phyloP scores from a whole-genome alignment of 345 rosid genomes.

The Eucalyptus marginata region DNA sequence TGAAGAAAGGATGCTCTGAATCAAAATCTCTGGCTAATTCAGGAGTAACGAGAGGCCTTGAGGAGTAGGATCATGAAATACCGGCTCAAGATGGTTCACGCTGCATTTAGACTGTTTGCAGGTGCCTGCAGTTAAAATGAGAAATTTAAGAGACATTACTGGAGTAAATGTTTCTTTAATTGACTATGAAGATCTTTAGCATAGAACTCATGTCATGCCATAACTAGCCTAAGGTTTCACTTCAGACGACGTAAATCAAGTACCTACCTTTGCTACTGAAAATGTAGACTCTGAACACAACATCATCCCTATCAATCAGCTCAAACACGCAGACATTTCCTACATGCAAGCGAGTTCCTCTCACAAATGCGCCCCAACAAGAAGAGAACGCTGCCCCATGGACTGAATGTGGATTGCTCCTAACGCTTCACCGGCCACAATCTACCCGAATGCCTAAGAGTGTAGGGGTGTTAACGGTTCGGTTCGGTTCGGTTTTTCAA shows the following conservation, averaged over 20 bases:
- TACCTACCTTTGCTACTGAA: background rate
- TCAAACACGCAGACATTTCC: background rate
- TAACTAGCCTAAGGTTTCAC: background rate
- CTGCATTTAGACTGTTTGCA: background rate
- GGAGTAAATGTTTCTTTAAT: background rate
- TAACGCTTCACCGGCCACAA: background rate
- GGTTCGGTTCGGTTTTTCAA: too few relatives aligned
- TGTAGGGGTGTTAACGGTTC: too few relatives aligned
- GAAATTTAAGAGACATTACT: background rate
- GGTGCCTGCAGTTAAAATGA: background rate
- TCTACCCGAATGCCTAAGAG: background rate
- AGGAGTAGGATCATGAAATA: background rate
- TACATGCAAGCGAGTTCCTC: background rate
- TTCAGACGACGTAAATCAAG: background rate
- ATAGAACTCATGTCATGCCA: background rate
- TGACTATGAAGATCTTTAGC: background rate
- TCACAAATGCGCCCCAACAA: background rate
- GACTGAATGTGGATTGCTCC: background rate
- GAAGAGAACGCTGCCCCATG: background rate
- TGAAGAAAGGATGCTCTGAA: background rate
- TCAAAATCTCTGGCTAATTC: background rate
- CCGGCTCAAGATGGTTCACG: background rate
- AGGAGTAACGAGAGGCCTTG: background rate
- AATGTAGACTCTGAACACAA: background rate
- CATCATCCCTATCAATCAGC: background rate